Percentiles rank a stretch among this genome's conserved stretches.
These are phyloP conservation scores for Barnettozyma siamensis DNA, from an alignment of 805 yeast genomes.

Conservation along the genomic window DNA sequence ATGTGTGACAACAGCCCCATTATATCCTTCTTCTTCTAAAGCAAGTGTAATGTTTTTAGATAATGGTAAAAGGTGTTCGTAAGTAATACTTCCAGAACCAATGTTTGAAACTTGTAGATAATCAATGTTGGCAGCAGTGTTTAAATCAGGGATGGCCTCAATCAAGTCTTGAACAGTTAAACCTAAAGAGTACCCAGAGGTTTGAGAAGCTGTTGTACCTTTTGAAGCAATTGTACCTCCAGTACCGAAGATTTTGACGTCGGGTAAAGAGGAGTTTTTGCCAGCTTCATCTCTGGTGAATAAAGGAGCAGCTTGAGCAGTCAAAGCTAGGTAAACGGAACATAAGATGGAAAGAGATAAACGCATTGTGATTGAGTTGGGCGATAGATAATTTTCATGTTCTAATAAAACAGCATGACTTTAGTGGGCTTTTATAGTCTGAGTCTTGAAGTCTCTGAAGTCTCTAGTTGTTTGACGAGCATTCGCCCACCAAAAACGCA, in stretches of 20 bases:
- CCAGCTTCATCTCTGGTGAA: constrained; percentile 5
- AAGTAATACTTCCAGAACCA: constrained; percentile 53
- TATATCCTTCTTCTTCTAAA: constrained; percentile 34
- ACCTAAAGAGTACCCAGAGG: constrained; percentile 51
- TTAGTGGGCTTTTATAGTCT: no score
- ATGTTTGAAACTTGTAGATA: constrained; percentile 36
- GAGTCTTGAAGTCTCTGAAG: no score
- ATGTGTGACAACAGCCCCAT: constrained; percentile 62
- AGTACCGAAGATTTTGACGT: constrained; percentile 46
- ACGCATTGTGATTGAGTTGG: constrained; percentile 1
- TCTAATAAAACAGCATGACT: no score
- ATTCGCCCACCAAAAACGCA: no score
- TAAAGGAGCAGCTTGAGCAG: background rate
- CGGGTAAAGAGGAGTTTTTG: constrained; percentile 16
- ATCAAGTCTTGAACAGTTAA: constrained; percentile 47
- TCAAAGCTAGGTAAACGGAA: background rate
- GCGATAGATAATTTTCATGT: background rate
- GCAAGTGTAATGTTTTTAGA: constrained; percentile 41
- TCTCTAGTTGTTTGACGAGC: no score
- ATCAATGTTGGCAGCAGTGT: constrained; percentile 46
- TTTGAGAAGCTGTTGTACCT: constrained; percentile 40
- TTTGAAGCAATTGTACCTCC: constrained; percentile 59
- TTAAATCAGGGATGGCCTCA: constrained; percentile 49
- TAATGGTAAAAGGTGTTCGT: constrained; percentile 38
- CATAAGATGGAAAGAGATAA: constrained; percentile 2